Evolutionary conservation across 441 rosid genomes (phyloP).

Genomic region (Theobroma grandiflorum): DNA sequence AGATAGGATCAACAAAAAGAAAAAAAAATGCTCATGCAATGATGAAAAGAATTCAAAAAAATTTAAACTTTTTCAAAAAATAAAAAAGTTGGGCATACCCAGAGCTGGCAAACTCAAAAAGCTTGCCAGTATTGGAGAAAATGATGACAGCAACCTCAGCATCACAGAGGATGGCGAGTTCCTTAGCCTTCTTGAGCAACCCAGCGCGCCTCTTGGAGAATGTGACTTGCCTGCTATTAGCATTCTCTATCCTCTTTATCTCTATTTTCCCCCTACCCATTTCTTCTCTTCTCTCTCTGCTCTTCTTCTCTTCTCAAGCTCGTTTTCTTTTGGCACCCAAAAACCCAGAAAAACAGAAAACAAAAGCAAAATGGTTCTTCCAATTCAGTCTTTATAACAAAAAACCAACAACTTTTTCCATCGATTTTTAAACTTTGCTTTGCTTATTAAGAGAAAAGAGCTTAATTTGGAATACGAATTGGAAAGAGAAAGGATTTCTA

Average conservation of each 20-base stretch:
- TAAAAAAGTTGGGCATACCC: slow-evolving; percentile 48
- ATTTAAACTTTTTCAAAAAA: not conserved
- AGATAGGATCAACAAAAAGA: not conserved
- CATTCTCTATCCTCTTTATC: slow-evolving; percentile 93
- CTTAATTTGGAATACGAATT: slow-evolving; percentile 27
- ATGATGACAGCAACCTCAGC: slow-evolving; percentile 94
- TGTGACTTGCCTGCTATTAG: slow-evolving; percentile 95
- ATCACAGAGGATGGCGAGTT: slow-evolving; percentile 94
- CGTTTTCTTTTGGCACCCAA: slow-evolving; percentile 4
- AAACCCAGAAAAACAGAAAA: slow-evolving; percentile 21
- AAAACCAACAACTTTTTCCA: slow-evolving; percentile 1
- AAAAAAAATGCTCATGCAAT: slow-evolving; percentile 39
- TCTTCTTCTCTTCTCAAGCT: not conserved
- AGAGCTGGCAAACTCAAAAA: slow-evolving; percentile 85
- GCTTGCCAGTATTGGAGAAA: slow-evolving; percentile 95
- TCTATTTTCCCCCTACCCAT: slow-evolving; percentile 99
- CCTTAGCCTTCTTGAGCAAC: slow-evolving; percentile 89
- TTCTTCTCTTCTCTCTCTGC: not conserved
- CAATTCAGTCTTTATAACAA: slow-evolving; percentile 4
- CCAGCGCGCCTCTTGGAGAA: slow-evolving; percentile 96
- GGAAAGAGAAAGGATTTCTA: slow-evolving; percentile 52
- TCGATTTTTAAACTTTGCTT: not conserved
- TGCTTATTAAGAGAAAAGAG: slow-evolving; percentile 12
- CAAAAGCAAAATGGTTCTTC: not conserved
- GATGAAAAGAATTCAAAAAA: not conserved